Conservation (phyloP, 192 early-diverging fungal species). For the Coemansia sp. region DNA sequence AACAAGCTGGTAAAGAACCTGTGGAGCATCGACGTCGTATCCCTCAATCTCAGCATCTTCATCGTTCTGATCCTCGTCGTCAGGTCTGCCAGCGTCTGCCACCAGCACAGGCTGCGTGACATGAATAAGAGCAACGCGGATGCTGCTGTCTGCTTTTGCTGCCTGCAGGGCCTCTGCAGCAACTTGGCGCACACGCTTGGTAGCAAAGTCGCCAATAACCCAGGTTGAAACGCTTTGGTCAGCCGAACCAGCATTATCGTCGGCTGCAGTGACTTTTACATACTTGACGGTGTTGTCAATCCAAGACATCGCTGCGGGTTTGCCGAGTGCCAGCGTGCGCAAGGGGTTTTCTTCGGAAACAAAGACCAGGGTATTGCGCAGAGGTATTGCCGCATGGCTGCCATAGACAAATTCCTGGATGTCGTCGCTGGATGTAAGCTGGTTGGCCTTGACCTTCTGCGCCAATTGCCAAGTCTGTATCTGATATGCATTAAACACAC, state of each 20-base stretch:
- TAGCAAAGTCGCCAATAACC: constrained; percentile 61
- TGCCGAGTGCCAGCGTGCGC: constrained; percentile 29
- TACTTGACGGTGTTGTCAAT: constrained; percentile 25
- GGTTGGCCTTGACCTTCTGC: constrained; percentile 52
- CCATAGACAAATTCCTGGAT: constrained; percentile 75
- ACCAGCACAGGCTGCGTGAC: background rate
- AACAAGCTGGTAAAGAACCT: constrained; percentile 30
- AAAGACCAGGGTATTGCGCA: constrained; percentile 61
- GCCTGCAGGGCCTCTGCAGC: constrained; percentile 56
- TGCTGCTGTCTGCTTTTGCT: constrained; percentile 17
- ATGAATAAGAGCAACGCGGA: constrained; percentile 44
- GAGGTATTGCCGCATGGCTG: constrained; percentile 52
- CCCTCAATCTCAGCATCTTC: constrained; percentile 29
- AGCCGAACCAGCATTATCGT: background rate
- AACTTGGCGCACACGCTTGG: constrained; percentile 51
- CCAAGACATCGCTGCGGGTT: constrained; percentile 18
- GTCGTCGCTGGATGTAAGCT: constrained; percentile 57
- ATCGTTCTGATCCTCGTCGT: constrained; percentile 16
- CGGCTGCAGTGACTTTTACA: constrained; percentile 2
- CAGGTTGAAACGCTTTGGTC: constrained; percentile 42
- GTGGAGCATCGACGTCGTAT: constrained; percentile 31
- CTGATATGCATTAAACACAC: constrained; percentile 56
- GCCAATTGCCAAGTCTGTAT: constrained; percentile 56
- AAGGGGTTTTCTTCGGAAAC: constrained; percentile 41
- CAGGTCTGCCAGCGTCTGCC: background rate